A percentile compares a stretch with the other conserved stretches of the same genome.
These are phyloP conservation scores for Medicago arabica DNA, from an alignment of 306 rosid species.

Conservation along the genomic window DNA sequence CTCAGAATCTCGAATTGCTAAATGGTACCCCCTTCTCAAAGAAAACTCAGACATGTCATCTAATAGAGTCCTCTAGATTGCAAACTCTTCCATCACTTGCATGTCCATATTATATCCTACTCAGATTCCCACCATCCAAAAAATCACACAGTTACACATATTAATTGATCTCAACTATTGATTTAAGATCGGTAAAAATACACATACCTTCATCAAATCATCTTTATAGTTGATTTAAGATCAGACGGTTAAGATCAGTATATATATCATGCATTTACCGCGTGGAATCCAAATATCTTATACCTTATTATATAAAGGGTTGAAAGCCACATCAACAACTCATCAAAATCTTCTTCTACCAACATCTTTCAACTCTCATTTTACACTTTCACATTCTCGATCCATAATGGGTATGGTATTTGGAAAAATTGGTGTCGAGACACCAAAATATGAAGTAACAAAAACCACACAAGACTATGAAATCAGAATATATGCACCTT, in stretches of 20 bases:
- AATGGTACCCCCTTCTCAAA: slow-evolving; percentile 44
- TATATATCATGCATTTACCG: neutral
- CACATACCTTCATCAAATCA: neutral
- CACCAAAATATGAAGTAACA: slow-evolving; percentile 67
- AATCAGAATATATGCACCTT: slow-evolving; percentile 69
- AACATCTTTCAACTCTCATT: neutral
- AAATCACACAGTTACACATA: no score
- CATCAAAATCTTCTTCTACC: neutral
- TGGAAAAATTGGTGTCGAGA: slow-evolving; percentile 79
- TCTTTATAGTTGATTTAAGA: neutral
- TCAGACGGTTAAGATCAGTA: neutral
- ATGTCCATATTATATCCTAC: neutral
- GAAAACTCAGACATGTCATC: slow-evolving; percentile 21
- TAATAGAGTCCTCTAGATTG: slow-evolving; percentile 2
- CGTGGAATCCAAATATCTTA: neutral
- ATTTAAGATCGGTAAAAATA: slow-evolving; percentile 37
- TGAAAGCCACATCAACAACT: neutral
- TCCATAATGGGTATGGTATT: slow-evolving; percentile 78
- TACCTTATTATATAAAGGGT: slow-evolving; percentile 22
- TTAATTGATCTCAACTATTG: no score
- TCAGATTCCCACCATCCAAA: no score
- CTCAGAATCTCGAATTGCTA: slow-evolving; percentile 27
- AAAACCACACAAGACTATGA: slow-evolving; percentile 67
- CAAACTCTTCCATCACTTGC: neutral
- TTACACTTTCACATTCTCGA: neutral